phyloP scores from a whole-genome alignment of 352 stramenopile genomes.

The Detonula confervacea region DNA sequence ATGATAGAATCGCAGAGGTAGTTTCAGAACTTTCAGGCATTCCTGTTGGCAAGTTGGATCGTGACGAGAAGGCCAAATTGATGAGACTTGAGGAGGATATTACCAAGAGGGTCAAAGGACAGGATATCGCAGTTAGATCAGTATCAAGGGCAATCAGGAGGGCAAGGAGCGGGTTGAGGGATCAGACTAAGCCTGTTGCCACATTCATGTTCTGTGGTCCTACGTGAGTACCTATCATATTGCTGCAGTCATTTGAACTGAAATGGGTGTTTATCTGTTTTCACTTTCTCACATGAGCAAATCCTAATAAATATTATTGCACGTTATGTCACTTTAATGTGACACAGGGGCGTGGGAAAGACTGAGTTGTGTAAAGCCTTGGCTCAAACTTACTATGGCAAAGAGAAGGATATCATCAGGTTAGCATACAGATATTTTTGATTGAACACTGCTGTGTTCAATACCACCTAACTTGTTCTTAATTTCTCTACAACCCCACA shows the following conservation, averaged over 20 bases:
- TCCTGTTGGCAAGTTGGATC: slow-evolving; percentile 85
- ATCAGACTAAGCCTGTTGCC: slow-evolving; percentile 91
- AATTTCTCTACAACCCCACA: no score
- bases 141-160: slow-evolving; percentile 90
- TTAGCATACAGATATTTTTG: no score
- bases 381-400: no score
- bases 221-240: slow-evolving; percentile 37
- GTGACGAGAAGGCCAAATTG: slow-evolving; percentile 59
- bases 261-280: not conserved
- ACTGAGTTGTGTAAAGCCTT: no score
- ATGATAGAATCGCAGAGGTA: slow-evolving; percentile 90
- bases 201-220: slow-evolving; percentile 95
- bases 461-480: no score
- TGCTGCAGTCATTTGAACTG: not conserved
- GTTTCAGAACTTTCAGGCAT: slow-evolving; percentile 77
- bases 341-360: no score
- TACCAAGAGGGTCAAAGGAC: slow-evolving; percentile 87
- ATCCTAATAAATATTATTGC: no score
- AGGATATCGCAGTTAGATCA: slow-evolving; percentile 88
- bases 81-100: slow-evolving; percentile 80
- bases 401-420: no score
- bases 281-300: slow-evolving; percentile 85
- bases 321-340: no score
- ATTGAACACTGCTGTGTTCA: no score
- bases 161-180: slow-evolving; percentile 88